A percentile compares a stretch with the other conserved stretches of the same genome.
Conservation (phyloP, 2,329 filamentous ascomycete genomes). For the Periconia sp. region DNA sequence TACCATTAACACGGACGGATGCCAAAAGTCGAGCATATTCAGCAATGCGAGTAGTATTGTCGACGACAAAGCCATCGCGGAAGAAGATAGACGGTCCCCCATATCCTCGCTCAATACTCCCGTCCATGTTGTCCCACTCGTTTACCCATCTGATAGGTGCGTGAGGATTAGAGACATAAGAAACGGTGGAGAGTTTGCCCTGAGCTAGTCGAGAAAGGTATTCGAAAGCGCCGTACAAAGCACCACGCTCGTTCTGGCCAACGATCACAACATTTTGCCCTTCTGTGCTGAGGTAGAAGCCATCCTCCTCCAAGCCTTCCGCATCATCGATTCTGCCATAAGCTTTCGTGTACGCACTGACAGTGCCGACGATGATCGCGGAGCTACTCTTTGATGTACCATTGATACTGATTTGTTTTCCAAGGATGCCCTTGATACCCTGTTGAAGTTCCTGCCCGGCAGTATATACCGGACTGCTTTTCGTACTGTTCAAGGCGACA, state of each 20-base stretch:
- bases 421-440: conserved; percentile 64
- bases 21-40: conserved; percentile 71
- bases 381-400: conserved; percentile 21
- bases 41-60: conserved; percentile 64
- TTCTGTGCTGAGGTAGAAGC: conserved; percentile 64
- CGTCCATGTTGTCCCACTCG: conserved; percentile 75
- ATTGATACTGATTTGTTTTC: conserved; percentile 51
- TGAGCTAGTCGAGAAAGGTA: conserved; percentile 71
- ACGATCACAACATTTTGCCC: conserved; percentile 61
- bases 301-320: conserved; percentile 60
- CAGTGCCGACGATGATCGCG: conserved; percentile 58
- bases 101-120: conserved; percentile 72
- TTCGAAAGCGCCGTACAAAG: conserved; percentile 72
- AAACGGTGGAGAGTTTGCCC: conserved; percentile 58
- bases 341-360: conserved; percentile 49
- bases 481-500: conserved; percentile 60
- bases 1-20: conserved; percentile 69
- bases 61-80: conserved; percentile 59
- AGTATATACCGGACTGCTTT: conserved; percentile 62
- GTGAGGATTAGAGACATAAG: conserved; percentile 61
- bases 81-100: conserved; percentile 74
- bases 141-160: conserved; percentile 73
- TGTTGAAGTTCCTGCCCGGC: conserved; percentile 65
- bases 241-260: conserved; percentile 70
- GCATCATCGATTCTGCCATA: conserved; percentile 41